phyloP scores from a whole-genome alignment of 257 asterid species.

The Plantago elongata region DNA sequence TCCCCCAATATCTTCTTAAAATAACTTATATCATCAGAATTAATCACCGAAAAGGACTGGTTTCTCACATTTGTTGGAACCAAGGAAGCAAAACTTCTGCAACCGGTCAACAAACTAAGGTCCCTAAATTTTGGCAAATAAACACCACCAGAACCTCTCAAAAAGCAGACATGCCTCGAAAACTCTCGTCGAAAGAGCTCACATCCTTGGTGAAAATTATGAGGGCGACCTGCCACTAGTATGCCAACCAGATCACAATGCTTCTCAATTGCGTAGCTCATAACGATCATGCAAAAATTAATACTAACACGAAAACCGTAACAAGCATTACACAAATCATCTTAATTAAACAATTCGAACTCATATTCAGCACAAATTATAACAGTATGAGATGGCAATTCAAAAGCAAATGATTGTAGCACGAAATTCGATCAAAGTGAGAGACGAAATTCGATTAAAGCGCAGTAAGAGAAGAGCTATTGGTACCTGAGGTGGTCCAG shows the following conservation, averaged over 20 bases:
- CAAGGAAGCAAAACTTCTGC: constrained; percentile 46
- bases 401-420: background rate
- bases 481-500: constrained; percentile 49
- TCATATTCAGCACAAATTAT: background rate
- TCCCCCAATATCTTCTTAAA: constrained; percentile 77
- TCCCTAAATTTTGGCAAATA: constrained; percentile 24
- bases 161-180: constrained; percentile 14
- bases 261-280: constrained; percentile 8
- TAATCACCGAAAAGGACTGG: constrained; percentile 52
- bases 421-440: background rate
- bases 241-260: background rate
- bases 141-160: constrained; percentile 20
- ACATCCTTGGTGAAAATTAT: constrained; percentile 15
- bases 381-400: background rate
- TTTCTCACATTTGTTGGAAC: constrained; percentile 44
- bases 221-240: constrained; percentile 29
- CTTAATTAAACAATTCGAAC: too few relatives aligned
- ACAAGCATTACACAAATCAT: background rate
- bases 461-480: background rate
- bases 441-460: background rate
- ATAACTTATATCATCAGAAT: constrained; percentile 61
- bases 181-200: constrained; percentile 17
- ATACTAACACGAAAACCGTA: background rate
- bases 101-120: constrained; percentile 26
- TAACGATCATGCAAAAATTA: background rate